Percentiles rank a stretch among this genome's conserved stretches.
These are phyloP conservation scores for Penicillium tannophilum DNA, from an alignment of 495 filamentous ascomycete genomes.

Conservation along the genomic window DNA sequence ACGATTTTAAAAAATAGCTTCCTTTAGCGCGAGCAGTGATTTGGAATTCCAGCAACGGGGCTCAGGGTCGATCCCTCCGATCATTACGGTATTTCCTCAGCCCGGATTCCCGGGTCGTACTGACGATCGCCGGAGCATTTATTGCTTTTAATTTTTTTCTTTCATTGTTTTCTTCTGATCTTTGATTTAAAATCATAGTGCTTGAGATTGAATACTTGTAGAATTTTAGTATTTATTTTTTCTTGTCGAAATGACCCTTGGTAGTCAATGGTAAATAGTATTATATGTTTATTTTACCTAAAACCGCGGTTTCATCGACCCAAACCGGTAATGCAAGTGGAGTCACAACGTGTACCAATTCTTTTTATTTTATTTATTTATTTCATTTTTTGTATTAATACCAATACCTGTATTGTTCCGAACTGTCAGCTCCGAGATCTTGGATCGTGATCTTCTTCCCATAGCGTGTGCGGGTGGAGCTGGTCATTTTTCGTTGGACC, in stretches of 20 bases:
- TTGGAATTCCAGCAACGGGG: constrained; percentile 39
- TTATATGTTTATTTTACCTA: too few relatives aligned
- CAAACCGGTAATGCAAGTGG: too few relatives aligned
- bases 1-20: constrained; percentile 13
- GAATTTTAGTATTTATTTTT: background rate
- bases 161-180: background rate
- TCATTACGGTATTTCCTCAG: constrained; percentile 32
- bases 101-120: constrained; percentile 35
- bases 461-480: constrained; percentile 46
- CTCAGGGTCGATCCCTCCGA: constrained; percentile 37
- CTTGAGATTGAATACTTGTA: background rate
- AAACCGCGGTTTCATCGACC: too few relatives aligned
- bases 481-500: constrained; percentile 42
- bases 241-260: background rate
- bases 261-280: too few relatives aligned
- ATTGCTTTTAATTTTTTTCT: constrained; percentile 4
- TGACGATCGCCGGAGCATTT: constrained; percentile 33
- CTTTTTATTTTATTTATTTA: too few relatives aligned
- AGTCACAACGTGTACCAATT: too few relatives aligned
- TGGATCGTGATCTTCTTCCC: constrained; percentile 50
- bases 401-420: constrained; percentile 30
- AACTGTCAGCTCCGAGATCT: constrained; percentile 54
- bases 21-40: constrained; percentile 28
- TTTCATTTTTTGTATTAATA: background rate
- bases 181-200: background rate